phyloP scores from a whole-genome alignment of 805 yeast genomes.

The Kluyveromyces dobzhanskii region DNA sequence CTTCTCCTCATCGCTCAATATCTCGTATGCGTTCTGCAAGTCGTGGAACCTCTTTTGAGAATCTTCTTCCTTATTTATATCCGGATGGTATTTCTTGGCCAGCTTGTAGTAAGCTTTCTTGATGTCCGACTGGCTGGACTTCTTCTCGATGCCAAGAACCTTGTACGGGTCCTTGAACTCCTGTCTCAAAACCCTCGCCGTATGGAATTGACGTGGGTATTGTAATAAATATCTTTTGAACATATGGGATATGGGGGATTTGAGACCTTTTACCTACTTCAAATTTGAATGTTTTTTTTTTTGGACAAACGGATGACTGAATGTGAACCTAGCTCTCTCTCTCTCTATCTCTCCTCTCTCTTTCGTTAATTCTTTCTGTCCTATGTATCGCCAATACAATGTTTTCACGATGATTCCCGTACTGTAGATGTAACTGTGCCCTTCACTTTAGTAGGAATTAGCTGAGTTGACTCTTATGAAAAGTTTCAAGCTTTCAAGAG shows the following conservation, averaged over 20 bases:
- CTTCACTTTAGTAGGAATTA: too few relatives aligned
- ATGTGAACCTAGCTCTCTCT: too few relatives aligned
- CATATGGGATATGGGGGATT: neutral
- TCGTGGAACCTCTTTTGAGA: conserved; percentile 89
- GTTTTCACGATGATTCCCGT: too few relatives aligned
- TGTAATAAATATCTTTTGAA: conserved; percentile 1
- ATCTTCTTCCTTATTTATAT: conserved; percentile 82
- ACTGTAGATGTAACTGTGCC: too few relatives aligned
- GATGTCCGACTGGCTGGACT: conserved; percentile 73
- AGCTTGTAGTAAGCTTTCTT: conserved; percentile 90
- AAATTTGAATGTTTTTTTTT: too few relatives aligned
- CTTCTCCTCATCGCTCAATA: conserved; percentile 76
- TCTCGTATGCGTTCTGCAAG: conserved; percentile 90
- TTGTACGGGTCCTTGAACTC: conserved; percentile 67
- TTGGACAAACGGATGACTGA: too few relatives aligned
- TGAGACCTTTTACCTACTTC: too few relatives aligned
- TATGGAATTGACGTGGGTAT: conserved; percentile 12
- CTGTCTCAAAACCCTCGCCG: conserved; percentile 7
- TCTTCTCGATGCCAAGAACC: conserved; percentile 65
- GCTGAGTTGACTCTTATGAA: too few relatives aligned
- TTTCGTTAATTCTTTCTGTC: too few relatives aligned
- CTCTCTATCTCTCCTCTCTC: too few relatives aligned
- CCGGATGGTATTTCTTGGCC: conserved; percentile 95
- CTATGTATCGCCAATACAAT: too few relatives aligned
- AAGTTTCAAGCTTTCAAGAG: too few relatives aligned